Percentiles rank a stretch among this genome's conserved stretches.
These are phyloP conservation scores for Terfezia boudieri DNA, from an alignment of 495 filamentous ascomycete species.

Conservation along the genomic window DNA sequence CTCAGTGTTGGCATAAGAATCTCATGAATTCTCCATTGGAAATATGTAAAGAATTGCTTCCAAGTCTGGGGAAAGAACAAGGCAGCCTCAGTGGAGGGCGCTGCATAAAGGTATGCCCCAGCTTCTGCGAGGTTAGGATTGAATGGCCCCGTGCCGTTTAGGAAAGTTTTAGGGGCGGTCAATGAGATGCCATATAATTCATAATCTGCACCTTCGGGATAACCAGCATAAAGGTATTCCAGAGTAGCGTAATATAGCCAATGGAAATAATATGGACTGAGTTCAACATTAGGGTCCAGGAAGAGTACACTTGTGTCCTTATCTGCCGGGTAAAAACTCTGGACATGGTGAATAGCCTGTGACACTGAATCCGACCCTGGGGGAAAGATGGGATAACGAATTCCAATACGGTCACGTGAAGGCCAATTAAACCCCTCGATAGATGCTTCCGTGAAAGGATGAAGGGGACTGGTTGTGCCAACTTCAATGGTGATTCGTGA, in stretches of 20 bases:
- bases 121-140: slow-evolving; percentile 15
- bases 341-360: slow-evolving; percentile 32
- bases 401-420: slow-evolving; percentile 28
- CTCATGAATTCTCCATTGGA: slow-evolving; percentile 7
- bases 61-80: slow-evolving; percentile 49
- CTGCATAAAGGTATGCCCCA: slow-evolving; percentile 38
- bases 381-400: slow-evolving; percentile 24
- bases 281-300: slow-evolving; percentile 37
- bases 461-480: slow-evolving; percentile 33
- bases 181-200: slow-evolving; percentile 38
- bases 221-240: slow-evolving; percentile 37
- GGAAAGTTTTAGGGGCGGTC: slow-evolving; percentile 31
- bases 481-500: slow-evolving; percentile 30
- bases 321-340: slow-evolving; percentile 39
- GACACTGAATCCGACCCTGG: slow-evolving; percentile 19
- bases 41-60: slow-evolving; percentile 43
- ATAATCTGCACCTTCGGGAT: slow-evolving; percentile 14
- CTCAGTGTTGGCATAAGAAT: background rate
- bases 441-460: slow-evolving; percentile 28
- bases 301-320: slow-evolving; percentile 36
- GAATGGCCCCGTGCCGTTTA: slow-evolving; percentile 26
- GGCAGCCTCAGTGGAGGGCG: slow-evolving; percentile 38
- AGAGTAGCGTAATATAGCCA: slow-evolving; percentile 39
- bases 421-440: slow-evolving; percentile 33
- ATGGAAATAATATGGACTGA: slow-evolving; percentile 43